A percentile compares a stretch with the other conserved stretches of the same genome.
Evolutionary conservation across 108 stramenopile genomes (phyloP).

Genomic region (Schizochytrium sp.): DNA sequence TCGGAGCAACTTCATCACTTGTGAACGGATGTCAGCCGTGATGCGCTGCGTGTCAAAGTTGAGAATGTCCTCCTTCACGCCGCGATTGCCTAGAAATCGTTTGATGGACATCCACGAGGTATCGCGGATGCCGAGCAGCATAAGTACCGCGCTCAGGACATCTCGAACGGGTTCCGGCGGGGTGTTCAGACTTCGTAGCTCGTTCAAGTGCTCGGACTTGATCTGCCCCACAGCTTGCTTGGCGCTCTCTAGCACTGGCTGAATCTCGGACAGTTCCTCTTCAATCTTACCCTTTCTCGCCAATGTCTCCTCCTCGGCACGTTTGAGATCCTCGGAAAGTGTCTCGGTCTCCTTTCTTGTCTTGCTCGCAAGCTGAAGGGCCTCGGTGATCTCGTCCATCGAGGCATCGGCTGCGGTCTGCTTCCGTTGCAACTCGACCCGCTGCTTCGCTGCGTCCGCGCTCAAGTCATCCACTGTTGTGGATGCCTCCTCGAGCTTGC

Average conservation of each 20-base stretch:
- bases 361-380: conserved; percentile 39
- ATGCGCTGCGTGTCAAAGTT: conserved; percentile 52
- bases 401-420: conserved; percentile 50
- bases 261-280: conserved; percentile 42
- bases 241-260: conserved; percentile 51
- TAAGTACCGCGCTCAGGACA: conserved; percentile 49
- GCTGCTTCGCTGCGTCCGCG: conserved; percentile 37
- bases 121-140: conserved; percentile 51
- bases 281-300: conserved; percentile 48
- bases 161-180: conserved; percentile 56
- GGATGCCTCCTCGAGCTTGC: conserved; percentile 48
- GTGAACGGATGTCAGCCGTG: conserved; percentile 33
- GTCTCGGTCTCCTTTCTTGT: conserved; percentile 41
- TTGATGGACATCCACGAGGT: conserved; percentile 53
- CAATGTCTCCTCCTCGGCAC: conserved; percentile 38
- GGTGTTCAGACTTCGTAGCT: conserved; percentile 46
- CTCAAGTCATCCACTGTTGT: conserved; percentile 44
- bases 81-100: conserved; percentile 49
- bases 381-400: conserved; percentile 57
- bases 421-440: conserved; percentile 38
- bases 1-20: conserved; percentile 43
- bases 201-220: conserved; percentile 47
- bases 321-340: conserved; percentile 33
- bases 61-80: conserved; percentile 55
- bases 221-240: conserved; percentile 54